Evolutionary conservation across 768 basidiomycete species (phyloP), one percentile per base, ranked within the genome.

Genomic region (Phylloporus arenicola): DNA sequence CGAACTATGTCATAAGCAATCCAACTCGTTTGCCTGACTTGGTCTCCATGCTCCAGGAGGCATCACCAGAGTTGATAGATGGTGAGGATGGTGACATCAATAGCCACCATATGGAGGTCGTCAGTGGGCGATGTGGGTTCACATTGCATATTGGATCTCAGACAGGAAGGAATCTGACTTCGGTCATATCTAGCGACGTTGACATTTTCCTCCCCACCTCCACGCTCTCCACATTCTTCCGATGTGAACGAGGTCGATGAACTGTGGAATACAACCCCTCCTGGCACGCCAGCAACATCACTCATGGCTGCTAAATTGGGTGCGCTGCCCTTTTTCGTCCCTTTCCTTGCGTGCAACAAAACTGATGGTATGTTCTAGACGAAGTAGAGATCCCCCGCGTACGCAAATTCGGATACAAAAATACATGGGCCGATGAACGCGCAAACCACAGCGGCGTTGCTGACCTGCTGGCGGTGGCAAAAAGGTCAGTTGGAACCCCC

Each of bases 51-150:
- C 40, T 69, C 24, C 51, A 44, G 45, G 38, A 20, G 33, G 61
- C 63, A 10, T 61, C 61, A 31, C 54, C 51, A 11, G 55, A 63
- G 40, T 50, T 68, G 40, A 57, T 64, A 41, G 67, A 72, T 37
- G 69, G 75, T 43, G 67, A 72, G 31, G 75, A 77, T 20, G 65
- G 64, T 4, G 75, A 80, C 43, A 52, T 79, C 6, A 67, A 73
- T n/a, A 60, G 59, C 30, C 72, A 74, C 44, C 78, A 80, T 61
- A 76, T 88, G 72, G 67, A 74, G 9, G 58, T 85, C 30, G 76
- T 86, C 1, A 74, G 80, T 63, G 86, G 84, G 25, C 84, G 84
- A 83, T 63, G 86, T 86, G 59, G 39, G 77, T 74, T 38, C 42
- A 53, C 31, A 45, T 52, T 14, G 16, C 41, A 33, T 43, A 4